phyloP scores from a whole-genome alignment of 2,329 filamentous ascomycete genomes.

The Venturia nashicola region DNA sequence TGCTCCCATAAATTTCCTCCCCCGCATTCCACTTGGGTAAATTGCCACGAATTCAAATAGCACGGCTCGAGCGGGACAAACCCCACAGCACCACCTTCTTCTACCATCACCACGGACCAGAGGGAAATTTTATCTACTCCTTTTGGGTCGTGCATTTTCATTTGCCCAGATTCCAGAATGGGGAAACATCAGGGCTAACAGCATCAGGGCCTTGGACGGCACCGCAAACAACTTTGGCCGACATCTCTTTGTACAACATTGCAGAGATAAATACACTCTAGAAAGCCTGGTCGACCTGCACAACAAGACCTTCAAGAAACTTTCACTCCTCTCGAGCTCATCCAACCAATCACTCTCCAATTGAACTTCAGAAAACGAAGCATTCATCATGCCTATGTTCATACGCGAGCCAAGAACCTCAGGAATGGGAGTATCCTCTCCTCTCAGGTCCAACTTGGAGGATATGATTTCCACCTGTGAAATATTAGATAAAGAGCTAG shows the following conservation, averaged over 20 bases:
- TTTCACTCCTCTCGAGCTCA: neutral
- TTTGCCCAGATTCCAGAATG: neutral
- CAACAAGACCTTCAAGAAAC: neutral
- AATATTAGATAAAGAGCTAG: slow-evolving; percentile 3
- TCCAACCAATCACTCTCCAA: neutral
- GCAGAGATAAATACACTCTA: neutral
- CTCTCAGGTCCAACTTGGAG: slow-evolving; percentile 9
- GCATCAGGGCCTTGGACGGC: neutral
- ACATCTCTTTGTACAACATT: neutral
- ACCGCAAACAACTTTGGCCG: neutral
- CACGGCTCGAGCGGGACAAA: neutral
- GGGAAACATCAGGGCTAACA: neutral
- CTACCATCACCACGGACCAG: neutral
- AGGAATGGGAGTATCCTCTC: neutral
- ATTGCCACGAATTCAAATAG: neutral
- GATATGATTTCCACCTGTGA: slow-evolving; percentile 8
- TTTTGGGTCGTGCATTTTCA: neutral
- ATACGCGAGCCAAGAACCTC: neutral
- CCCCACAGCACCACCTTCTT: neutral
- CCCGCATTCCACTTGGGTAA: neutral
- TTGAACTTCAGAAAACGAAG: neutral
- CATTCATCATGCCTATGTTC: slow-evolving; percentile 9
- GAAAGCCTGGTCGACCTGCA: neutral
- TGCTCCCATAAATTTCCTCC: neutral
- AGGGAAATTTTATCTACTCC: neutral